Evolutionary conservation across 306 rosid genomes (phyloP).

Genomic region (Abrus pulchellus): DNA sequence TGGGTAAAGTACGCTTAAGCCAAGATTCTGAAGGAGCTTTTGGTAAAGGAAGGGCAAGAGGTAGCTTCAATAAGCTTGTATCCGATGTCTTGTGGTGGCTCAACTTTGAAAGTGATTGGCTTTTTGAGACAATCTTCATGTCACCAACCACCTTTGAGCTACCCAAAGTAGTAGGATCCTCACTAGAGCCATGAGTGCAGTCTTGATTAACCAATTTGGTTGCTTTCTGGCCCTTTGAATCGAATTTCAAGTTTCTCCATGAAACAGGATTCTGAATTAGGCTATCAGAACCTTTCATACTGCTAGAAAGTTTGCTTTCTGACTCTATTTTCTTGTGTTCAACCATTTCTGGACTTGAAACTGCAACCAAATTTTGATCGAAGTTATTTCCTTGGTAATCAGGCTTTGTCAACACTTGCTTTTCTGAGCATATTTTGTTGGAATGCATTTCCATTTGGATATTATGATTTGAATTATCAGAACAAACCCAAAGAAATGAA

Average conservation of each 20-base stretch:
- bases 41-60: slow-evolving; percentile 77
- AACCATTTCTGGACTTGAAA: slow-evolving; percentile 43
- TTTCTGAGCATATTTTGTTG: slow-evolving; percentile 45
- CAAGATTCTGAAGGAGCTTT: slow-evolving; percentile 96
- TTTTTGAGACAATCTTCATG: slow-evolving; percentile 48
- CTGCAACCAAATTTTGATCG: slow-evolving; percentile 34
- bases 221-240: slow-evolving; percentile 44
- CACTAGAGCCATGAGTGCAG: slow-evolving; percentile 29
- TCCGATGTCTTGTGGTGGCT: slow-evolving; percentile 42
- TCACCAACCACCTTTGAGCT: slow-evolving; percentile 46
- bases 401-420: slow-evolving; percentile 48
- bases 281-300: slow-evolving; percentile 33
- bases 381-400: slow-evolving; percentile 43
- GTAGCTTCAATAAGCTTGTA: slow-evolving; percentile 44
- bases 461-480: slow-evolving; percentile 46
- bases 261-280: slow-evolving; percentile 39
- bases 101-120: slow-evolving; percentile 38
- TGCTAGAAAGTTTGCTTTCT: slow-evolving; percentile 49
- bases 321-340: slow-evolving; percentile 50
- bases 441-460: slow-evolving; percentile 47
- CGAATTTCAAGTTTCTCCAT: slow-evolving; percentile 45
- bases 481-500: slow-evolving; percentile 47
- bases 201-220: slow-evolving; percentile 42
- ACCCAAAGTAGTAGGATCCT: slow-evolving; percentile 44
- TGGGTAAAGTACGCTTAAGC: slow-evolving; percentile 81